phyloP scores from a whole-genome alignment of 1,139 yeast genomes.

The Arxiozyma telluris region DNA sequence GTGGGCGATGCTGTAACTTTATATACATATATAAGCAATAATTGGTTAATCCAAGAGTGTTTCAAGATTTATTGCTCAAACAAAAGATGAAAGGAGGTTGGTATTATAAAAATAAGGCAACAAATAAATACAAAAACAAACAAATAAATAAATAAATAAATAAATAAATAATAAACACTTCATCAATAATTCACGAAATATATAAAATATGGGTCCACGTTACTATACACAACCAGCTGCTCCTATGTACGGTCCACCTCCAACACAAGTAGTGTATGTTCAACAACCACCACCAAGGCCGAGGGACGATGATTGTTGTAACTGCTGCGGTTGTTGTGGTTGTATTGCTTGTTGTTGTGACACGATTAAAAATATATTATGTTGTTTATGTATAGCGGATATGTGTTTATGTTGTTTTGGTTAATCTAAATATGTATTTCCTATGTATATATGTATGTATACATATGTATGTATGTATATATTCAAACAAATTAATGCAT shows the following conservation, averaged over 20 bases:
- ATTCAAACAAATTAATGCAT: neutral
- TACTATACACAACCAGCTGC: constrained; percentile 6
- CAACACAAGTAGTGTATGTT: constrained; percentile 5
- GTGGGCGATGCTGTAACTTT: too few species aligned
- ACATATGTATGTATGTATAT: neutral
- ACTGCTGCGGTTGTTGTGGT: constrained; percentile 6
- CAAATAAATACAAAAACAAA: neutral
- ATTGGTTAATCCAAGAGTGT: neutral
- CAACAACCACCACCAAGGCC: constrained; percentile 8
- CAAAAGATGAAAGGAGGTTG: neutral
- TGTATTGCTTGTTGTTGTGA: constrained; percentile 5
- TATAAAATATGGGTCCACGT: neutral
- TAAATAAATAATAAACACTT: too few species aligned
- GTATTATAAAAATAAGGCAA: neutral
- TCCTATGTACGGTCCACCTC: constrained; percentile 7
- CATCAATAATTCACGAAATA: neutral
- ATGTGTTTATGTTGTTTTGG: constrained; percentile 4
- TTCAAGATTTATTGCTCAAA: neutral
- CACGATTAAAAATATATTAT: constrained; percentile 3
- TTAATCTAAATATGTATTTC: neutral
- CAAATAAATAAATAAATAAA: too few species aligned
- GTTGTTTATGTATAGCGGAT: constrained; percentile 7
- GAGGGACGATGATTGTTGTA: constrained; percentile 2
- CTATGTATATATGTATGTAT: neutral
- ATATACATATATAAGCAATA: too few species aligned